Evolutionary conservation across 495 filamentous ascomycete genomes (phyloP).

Genomic region (Aspergillus kassunensis): DNA sequence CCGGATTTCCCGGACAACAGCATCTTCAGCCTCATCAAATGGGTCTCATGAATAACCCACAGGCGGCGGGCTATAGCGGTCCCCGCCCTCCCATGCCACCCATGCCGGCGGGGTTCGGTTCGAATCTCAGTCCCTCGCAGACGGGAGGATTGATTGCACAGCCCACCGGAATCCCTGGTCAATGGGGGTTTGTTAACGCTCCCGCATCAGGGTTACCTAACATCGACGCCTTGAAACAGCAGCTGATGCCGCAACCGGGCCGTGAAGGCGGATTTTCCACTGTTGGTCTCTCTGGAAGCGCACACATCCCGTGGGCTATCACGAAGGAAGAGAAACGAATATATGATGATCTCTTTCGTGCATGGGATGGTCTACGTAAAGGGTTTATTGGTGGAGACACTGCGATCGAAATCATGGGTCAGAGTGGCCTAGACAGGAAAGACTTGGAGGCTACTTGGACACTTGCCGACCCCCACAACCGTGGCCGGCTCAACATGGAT

Average conservation of each 20-base stretch:
- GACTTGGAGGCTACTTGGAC: conserved; percentile 96
- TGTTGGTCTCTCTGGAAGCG: conserved; percentile 83
- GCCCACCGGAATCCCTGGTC: conserved; percentile 92
- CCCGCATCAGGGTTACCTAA: conserved; percentile 87
- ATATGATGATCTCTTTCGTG: conserved; percentile 92
- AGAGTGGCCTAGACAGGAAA: conserved; percentile 85
- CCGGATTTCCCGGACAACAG: conserved; percentile 43
- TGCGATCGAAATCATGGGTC: conserved; percentile 95
- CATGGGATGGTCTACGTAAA: conserved; percentile 94
- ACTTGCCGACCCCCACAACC: conserved; percentile 86
- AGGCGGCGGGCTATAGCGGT: conserved; percentile 63
- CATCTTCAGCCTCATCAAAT: conserved; percentile 45
- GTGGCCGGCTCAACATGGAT: conserved; percentile 90
- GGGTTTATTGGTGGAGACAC: conserved; percentile 91
- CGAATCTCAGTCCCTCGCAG: conserved; percentile 60
- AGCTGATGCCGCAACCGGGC: conserved; percentile 97
- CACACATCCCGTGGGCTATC: conserved; percentile 95
- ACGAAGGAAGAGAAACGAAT: conserved; percentile 98
- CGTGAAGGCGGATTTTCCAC: conserved; percentile 92
- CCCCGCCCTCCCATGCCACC: conserved; percentile 89
- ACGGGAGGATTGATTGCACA: conserved; percentile 74
- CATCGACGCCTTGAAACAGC: conserved; percentile 86
- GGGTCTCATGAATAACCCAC: conserved; percentile 51
- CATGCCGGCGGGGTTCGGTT: conserved; percentile 82
- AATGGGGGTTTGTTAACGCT: conserved; percentile 97